These are phyloP conservation scores for Phellopilus nigrolimitatus DNA, from an alignment of 1,284 basidiomycete species.

Conservation along the genomic window DNA sequence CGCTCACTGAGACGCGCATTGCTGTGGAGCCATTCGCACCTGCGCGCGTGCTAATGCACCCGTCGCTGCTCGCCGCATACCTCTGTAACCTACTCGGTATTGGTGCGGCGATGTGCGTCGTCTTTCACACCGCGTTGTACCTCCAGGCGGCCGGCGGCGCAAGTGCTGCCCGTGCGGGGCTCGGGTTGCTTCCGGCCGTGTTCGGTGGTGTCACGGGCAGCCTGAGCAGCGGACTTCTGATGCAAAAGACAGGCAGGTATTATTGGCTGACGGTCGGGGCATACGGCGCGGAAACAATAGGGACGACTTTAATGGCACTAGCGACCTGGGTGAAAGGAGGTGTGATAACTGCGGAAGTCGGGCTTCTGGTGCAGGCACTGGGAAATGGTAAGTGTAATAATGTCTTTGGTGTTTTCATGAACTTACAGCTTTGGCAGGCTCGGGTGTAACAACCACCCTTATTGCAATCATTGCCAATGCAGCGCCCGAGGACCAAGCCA, in stretches of 20 bases:
- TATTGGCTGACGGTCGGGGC: conserved; percentile 44
- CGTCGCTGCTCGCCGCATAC: conserved; percentile 47
- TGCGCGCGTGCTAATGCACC: conserved; percentile 44
- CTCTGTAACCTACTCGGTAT: conserved; percentile 55
- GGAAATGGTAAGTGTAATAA: conserved; percentile 39
- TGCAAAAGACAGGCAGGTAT: conserved; percentile 55
- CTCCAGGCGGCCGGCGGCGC: conserved; percentile 49
- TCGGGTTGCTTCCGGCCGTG: conserved; percentile 47
- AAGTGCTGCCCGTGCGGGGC: conserved; percentile 43
- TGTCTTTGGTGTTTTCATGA: neutral
- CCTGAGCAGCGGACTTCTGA: conserved; percentile 45
- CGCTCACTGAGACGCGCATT: conserved; percentile 35
- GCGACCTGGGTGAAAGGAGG: conserved; percentile 2
- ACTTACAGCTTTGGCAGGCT: conserved; percentile 30
- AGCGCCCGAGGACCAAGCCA: conserved; percentile 53
- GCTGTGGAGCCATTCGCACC: conserved; percentile 59
- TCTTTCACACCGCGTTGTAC: conserved; percentile 55
- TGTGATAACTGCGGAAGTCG: conserved; percentile 2
- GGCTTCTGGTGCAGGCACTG: conserved; percentile 37
- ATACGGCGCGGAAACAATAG: conserved; percentile 37
- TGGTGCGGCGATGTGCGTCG: conserved; percentile 38
- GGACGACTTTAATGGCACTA: conserved; percentile 35
- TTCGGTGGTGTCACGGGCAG: conserved; percentile 45
- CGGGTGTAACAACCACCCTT: conserved; percentile 51
- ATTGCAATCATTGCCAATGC: conserved; percentile 60